A percentile compares a stretch with the other conserved stretches of the same genome.
Evolutionary conservation across 2,329 filamentous ascomycete genomes (phyloP).

Genomic region (Colletotrichum caudatum): DNA sequence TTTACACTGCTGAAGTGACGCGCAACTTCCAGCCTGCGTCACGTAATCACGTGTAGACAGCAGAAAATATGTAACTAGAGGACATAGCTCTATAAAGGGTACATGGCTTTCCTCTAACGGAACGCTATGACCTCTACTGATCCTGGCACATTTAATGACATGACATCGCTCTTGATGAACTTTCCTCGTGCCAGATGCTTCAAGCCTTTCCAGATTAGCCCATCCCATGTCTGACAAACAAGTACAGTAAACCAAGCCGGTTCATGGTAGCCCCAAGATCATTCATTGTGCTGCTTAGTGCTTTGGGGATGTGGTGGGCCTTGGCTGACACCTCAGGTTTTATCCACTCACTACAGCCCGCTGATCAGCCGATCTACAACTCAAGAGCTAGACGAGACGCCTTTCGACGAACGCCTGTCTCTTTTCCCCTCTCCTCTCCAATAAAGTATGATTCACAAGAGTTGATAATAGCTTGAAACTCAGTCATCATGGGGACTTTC

Average conservation of each 20-base stretch:
- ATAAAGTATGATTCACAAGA: neutral
- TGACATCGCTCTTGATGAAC: constrained; percentile 4
- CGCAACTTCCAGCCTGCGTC: constrained; percentile 1
- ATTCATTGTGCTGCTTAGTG: neutral
- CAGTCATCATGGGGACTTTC: constrained; percentile 70
- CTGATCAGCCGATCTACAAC: neutral
- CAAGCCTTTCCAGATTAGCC: neutral
- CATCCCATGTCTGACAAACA: neutral
- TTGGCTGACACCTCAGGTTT: constrained; percentile 14
- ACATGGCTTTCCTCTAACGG: too few relatives aligned
- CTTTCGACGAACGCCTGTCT: neutral
- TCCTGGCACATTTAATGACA: neutral
- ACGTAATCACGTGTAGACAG: constrained; percentile 23
- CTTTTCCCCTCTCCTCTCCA: neutral
- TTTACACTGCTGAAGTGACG: neutral
- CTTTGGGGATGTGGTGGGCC: neutral
- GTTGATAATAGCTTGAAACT: neutral
- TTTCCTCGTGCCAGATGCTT: neutral
- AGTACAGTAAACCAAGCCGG: neutral
- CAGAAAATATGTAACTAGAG: neutral
- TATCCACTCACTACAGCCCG: constrained; percentile 2
- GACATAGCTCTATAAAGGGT: neutral
- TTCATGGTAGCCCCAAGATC: constrained; percentile 1
- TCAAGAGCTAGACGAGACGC: neutral
- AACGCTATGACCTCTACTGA: neutral